Conservation (phyloP, 176 grass and related monocot species). For the Lolium rigidum region DNA sequence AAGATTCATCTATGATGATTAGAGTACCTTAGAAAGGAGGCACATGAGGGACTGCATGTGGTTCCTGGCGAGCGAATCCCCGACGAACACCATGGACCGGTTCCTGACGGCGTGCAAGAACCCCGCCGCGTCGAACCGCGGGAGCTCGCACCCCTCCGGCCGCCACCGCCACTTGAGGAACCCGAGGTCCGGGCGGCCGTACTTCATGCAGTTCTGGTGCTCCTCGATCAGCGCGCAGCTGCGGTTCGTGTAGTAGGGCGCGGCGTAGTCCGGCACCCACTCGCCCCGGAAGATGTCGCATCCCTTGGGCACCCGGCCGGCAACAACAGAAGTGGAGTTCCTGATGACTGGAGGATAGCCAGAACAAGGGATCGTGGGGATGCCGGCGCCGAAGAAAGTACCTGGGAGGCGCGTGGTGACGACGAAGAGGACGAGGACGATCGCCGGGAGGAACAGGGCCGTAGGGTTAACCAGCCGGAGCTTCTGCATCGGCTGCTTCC, state of each 20-base stretch:
- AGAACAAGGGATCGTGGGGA: not conserved
- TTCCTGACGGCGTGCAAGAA: conserved; percentile 52
- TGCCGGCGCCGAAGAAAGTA: not conserved
- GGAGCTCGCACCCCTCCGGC: conserved; percentile 56
- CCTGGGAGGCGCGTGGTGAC: not conserved
- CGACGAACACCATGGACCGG: conserved; percentile 63
- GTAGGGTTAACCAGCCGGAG: conserved; percentile 31
- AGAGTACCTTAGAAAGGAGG: conserved; percentile 50
- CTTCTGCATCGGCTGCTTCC: conserved; percentile 35
- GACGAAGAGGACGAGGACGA: conserved; percentile 33
- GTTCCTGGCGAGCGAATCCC: conserved; percentile 76
- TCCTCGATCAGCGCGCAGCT: conserved; percentile 64
- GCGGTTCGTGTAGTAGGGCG: conserved; percentile 73
- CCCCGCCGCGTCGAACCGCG: conserved; percentile 46
- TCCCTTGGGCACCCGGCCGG: not conserved
- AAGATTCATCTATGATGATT: not conserved
- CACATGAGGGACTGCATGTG: conserved; percentile 77
- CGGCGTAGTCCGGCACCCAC: conserved; percentile 58
- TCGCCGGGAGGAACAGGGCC: conserved; percentile 27
- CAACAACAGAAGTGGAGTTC: not conserved
- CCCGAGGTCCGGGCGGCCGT: conserved; percentile 63
- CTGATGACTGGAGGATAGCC: not conserved
- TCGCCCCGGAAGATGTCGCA: conserved; percentile 76
- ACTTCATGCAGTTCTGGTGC: conserved; percentile 73
- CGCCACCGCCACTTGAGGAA: conserved; percentile 62